Base-by-base conservation (phyloP, 495 filamentous ascomycete species). In the Aspergillus ostianus region DNA sequence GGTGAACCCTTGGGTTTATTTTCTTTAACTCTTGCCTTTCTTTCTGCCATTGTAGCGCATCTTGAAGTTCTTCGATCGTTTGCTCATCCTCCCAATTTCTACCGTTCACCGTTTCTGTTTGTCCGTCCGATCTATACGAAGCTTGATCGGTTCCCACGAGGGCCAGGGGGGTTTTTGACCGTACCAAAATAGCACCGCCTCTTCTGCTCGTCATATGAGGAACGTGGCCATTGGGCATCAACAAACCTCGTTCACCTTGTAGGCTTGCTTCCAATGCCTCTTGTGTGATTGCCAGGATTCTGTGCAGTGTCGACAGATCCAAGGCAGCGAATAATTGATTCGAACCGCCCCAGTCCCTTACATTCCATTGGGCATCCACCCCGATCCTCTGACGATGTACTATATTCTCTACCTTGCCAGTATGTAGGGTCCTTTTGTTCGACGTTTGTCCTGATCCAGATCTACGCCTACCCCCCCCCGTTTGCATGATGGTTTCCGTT, bases 321-420 rank as follows among this genome's bases (percentile, higher is more conserved):
- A 47, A 55, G 59, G 63, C 63, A 66, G 59, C 66, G 58, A 69
- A 66, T 69, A 69, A 59, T 4, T 59, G 58, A 61, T 46, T 53
- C 59, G 57, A 53, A 50, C 58, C 61, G 46, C 20, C 45, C 48
- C 53, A 56, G 60, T 46, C 18, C 59, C 56, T 63, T 68, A 60
- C 67, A 27, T 61, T 56, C 62, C 45, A 58, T 68, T 68, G 67
- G 67, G 50, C 67, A 53, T 55, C 32, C 54, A 51, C 55, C 55
- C 26, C 49, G 51, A 50, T 26, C 23, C 47, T 49, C 21, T 64
- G 60, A 67, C 61, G 66, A 87, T 85, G 85, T 88, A 86, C 73
- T 88, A 89, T 74, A 82, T 86, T 61, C 84, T 84, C 69, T 89
- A 89, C 71, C 80, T 89, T 66, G 82, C 82, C 57, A 85, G 85